These are phyloP conservation scores for Sapria himalayana DNA, from an alignment of 345 rosid genomes.

Conservation along the genomic window DNA sequence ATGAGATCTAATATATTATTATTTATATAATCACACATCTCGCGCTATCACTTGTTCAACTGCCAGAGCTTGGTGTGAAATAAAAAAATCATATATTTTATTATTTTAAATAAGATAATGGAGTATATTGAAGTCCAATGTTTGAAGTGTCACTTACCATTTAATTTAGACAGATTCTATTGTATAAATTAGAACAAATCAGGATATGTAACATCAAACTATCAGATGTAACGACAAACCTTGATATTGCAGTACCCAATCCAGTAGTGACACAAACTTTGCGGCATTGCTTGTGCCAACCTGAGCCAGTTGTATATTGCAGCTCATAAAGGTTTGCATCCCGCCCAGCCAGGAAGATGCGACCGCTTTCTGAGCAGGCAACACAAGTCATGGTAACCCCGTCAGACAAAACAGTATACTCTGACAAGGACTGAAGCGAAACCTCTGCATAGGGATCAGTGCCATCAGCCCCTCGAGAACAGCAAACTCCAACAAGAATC, in stretches of 20 bases:
- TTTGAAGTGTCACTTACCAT: too few relatives aligned
- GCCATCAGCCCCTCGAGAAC: constrained; percentile 64
- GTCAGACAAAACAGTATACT: constrained; percentile 72
- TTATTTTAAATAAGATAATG: too few relatives aligned
- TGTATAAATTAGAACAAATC: too few relatives aligned
- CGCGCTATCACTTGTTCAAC: too few relatives aligned
- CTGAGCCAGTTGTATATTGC: constrained; percentile 66
- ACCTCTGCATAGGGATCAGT: constrained; percentile 85
- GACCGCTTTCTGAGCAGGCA: constrained; percentile 59
- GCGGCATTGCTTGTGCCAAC: constrained; percentile 79
- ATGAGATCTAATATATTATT: too few relatives aligned
- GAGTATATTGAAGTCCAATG: too few relatives aligned
- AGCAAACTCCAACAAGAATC: constrained; percentile 90
- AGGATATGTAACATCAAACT: constrained; percentile 1
- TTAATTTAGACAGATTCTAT: too few relatives aligned
- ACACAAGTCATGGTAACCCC: constrained; percentile 88
- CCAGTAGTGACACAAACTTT: constrained; percentile 93
- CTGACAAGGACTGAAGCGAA: constrained; percentile 77
- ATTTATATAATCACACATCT: too few relatives aligned
- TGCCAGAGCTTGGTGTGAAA: too few relatives aligned
- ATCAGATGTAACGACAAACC: constrained; percentile 21
- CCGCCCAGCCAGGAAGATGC: constrained; percentile 84
- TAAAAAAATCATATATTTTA: too few relatives aligned
- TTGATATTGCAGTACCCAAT: constrained; percentile 80
- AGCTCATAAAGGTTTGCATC: constrained; percentile 88